Percentiles rank a stretch among this genome's conserved stretches.
Conservation (phyloP, 805 yeast species). For the Babjeviella inositovora region DNA sequence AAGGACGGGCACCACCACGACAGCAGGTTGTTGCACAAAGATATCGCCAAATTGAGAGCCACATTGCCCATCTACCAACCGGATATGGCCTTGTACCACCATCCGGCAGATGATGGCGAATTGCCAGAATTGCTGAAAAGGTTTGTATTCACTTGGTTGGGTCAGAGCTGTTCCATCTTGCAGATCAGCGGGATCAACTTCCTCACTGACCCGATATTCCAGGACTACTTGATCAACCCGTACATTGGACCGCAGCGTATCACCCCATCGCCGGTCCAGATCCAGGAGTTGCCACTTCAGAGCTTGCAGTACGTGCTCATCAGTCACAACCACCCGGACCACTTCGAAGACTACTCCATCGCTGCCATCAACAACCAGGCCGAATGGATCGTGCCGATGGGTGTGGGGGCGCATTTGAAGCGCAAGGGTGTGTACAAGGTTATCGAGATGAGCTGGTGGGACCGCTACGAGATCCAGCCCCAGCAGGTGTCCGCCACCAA, state of each 20-base stretch:
- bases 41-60: too few relatives aligned
- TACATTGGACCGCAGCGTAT: conserved; percentile 73
- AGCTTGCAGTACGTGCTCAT: conserved; percentile 59
- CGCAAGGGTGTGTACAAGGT: conserved; percentile 43
- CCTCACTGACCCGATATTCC: conserved; percentile 75
- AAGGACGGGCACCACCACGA: too few relatives aligned
- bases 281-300: conserved; percentile 49
- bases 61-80: too few relatives aligned
- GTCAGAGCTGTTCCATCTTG: conserved; percentile 74
- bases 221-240: conserved; percentile 43
- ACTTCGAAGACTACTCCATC: conserved; percentile 50
- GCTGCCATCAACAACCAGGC: conserved; percentile 35
- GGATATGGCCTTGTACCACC: conserved; percentile 15
- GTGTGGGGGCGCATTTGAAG: conserved; percentile 45
- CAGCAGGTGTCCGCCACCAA: conserved; percentile 8
- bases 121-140: conserved; percentile 23
- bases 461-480: conserved; percentile 23
- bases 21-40: too few relatives aligned
- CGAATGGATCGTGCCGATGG: conserved; percentile 80
- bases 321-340: conserved; percentile 94
- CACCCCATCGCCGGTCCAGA: conserved; percentile 55
- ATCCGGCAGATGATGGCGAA: conserved; percentile 1
- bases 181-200: conserved; percentile 61
- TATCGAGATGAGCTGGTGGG: conserved; percentile 92
- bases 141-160: conserved; percentile 76